phyloP scores from a whole-genome alignment of 345 rosid genomes.

The Citrus trifoliata region DNA sequence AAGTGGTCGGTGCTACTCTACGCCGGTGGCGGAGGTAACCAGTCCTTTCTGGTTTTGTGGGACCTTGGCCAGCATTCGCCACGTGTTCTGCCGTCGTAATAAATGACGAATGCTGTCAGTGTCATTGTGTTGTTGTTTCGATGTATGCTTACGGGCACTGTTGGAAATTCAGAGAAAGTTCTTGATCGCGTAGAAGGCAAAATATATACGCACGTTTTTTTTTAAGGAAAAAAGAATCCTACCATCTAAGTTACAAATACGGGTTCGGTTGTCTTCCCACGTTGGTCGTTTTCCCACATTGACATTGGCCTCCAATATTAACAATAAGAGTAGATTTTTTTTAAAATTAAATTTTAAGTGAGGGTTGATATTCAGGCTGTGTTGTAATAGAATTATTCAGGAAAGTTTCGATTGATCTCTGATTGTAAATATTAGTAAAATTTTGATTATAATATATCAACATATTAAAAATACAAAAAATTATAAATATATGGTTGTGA shows the following conservation, averaged over 20 bases:
- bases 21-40: slow-evolving; percentile 3
- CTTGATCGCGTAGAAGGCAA: background rate
- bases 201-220: no score
- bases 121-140: background rate
- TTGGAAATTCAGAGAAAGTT: background rate
- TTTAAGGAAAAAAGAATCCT: background rate
- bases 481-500: background rate
- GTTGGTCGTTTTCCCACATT: no score
- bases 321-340: fast-evolving
- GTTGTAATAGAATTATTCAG: no score
- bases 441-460: no score
- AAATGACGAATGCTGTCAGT: background rate
- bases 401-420: fast-evolving
- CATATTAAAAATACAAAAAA: background rate
- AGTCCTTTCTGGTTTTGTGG: background rate
- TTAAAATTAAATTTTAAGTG: no score
- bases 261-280: fast-evolving
- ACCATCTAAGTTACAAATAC: background rate
- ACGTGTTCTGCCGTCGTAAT: slow-evolving; percentile 3
- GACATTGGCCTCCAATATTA: no score
- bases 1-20: slow-evolving; percentile 5
- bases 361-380: fast-evolving
- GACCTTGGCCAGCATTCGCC: background rate
- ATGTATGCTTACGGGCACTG: background rate
- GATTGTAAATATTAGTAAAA: fast-evolving